phyloP scores from a whole-genome alignment of 2,329 filamentous ascomycete genomes.

The Tolypocladium guangdongense region DNA sequence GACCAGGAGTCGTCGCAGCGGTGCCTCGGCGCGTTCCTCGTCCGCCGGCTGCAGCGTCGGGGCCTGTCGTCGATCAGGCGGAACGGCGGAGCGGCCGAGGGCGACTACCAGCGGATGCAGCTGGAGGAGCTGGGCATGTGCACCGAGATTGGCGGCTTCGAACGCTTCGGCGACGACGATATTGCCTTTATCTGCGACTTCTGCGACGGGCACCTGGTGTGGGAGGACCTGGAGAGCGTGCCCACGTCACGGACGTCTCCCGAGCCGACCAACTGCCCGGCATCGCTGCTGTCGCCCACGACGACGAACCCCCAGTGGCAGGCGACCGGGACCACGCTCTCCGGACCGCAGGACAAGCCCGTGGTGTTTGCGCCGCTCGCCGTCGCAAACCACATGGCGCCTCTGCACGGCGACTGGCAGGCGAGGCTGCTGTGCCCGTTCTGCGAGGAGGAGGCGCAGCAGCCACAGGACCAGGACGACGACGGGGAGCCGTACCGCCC shows the following conservation, averaged over 20 bases:
- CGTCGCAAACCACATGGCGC: constrained; percentile 46
- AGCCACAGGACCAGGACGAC: constrained; percentile 31
- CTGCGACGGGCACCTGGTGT: constrained; percentile 49
- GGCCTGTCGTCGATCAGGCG: background rate
- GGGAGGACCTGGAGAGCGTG: constrained; percentile 44
- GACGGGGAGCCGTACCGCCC: constrained; percentile 39
- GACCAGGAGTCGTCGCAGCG: constrained; percentile 35
- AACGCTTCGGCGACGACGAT: constrained; percentile 42
- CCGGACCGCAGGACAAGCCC: constrained; percentile 33
- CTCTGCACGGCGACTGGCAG: constrained; percentile 38
- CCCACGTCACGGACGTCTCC: constrained; percentile 27
- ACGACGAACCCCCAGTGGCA: constrained; percentile 36
- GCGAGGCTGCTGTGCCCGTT: constrained; percentile 42
- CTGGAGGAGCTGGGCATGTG: constrained; percentile 40
- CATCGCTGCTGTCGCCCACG: constrained; percentile 11
- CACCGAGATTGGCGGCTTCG: constrained; percentile 42
- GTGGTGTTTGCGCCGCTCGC: constrained; percentile 46
- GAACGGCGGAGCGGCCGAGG: background rate
- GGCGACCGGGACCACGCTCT: constrained; percentile 31
- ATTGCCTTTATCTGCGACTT: constrained; percentile 51
- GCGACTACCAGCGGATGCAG: constrained; percentile 21
- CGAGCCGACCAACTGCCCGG: constrained; percentile 7
- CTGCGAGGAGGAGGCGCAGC: constrained; percentile 41
- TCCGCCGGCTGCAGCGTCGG: constrained; percentile 36
- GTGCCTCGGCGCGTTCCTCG: constrained; percentile 46